A percentile compares a stretch with the other conserved stretches of the same genome.
Evolutionary conservation across 257 asterid genomes (phyloP).

Genomic region (Solanum peruvianum): DNA sequence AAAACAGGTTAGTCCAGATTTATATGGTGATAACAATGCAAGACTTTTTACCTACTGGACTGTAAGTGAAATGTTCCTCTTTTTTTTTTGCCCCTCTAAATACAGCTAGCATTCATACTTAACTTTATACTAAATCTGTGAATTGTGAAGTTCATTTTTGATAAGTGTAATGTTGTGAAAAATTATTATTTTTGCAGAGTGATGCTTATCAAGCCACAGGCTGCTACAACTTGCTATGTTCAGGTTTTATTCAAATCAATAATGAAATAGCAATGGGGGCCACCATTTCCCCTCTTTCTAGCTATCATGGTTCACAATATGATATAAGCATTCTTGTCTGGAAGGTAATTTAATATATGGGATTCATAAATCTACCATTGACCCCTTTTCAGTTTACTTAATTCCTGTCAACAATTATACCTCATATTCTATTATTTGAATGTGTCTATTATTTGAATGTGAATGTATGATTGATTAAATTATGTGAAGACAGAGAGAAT

Average conservation of each 20-base stretch:
- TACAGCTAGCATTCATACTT: slow-evolving; percentile 20
- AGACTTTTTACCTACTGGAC: slow-evolving; percentile 97
- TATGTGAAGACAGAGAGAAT: slow-evolving; percentile 17
- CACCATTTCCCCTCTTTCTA: slow-evolving; percentile 64
- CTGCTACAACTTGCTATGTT: slow-evolving; percentile 73
- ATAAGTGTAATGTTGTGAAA: slow-evolving; percentile 6
- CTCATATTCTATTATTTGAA: background rate
- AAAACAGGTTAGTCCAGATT: slow-evolving; percentile 78
- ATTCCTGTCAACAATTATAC: background rate
- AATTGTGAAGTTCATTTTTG: background rate
- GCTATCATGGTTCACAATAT: slow-evolving; percentile 43
- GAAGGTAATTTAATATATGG: slow-evolving; percentile 38
- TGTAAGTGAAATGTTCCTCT: slow-evolving; percentile 26
- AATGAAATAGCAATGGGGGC: slow-evolving; percentile 78
- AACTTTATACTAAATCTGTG: background rate
- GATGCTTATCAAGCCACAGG: slow-evolving; percentile 88
- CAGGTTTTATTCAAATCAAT: slow-evolving; percentile 74
- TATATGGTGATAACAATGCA: slow-evolving; percentile 70
- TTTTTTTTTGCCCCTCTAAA: background rate
- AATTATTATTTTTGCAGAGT: slow-evolving; percentile 27
- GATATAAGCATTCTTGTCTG: slow-evolving; percentile 82
- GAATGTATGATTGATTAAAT: background rate
- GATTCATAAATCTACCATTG: background rate
- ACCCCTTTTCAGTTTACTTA: background rate
- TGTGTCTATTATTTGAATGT: background rate